Base-by-base conservation (phyloP, 1,284 basidiomycete species). In the Ustilago cynodontis region DNA sequence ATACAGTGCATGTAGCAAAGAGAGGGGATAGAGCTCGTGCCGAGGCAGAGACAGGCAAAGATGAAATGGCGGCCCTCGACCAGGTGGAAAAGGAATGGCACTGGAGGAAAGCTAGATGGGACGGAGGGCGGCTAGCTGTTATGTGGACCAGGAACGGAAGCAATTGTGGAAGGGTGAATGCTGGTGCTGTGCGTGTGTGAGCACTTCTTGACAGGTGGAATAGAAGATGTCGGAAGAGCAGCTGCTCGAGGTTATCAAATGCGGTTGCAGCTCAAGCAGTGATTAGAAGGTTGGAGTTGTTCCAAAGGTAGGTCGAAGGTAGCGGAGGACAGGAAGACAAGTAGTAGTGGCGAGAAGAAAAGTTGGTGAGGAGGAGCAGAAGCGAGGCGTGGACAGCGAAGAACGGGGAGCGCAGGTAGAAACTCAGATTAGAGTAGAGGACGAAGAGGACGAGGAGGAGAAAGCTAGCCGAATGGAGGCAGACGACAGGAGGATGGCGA, bases 311-410 rank as follows among this genome's bases (percentile, higher is more conserved):
- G 62, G 62, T 60, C 43, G 33, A 22, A 31, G 29, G 56, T 39
- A 61, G 49, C 50, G 58, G 35, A 55, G 43, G 54, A 41, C 18
- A 28, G 54, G 31, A 43, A 26, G n/a, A 31, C 41, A 52, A 56
- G 35, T 29, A n/a, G 39, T 52, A 50, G 18, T n/a, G 31, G 11
- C 24, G 28, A 16, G 52, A 56, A 14, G 50, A 58, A 51, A 65
- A 55, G 33, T 56, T 64, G 13, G 18, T 62, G 69, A 71, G 51
- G 59, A n/a, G n/a, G 18, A 56, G 68, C 68, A 53, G 63, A 71
- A 71, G 68, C 68, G 68, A 71, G 68, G 63, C 58, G 54, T 71
- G 68, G 63, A 65, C 50, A 65, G 63, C 51, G 35, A 37, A 37
- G 35, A 37, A 16, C 35, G 35, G 14, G 35, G 14, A 37, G 35